phyloP scores from a whole-genome alignment of 352 stramenopile species.

The Pythium graminicola region DNA sequence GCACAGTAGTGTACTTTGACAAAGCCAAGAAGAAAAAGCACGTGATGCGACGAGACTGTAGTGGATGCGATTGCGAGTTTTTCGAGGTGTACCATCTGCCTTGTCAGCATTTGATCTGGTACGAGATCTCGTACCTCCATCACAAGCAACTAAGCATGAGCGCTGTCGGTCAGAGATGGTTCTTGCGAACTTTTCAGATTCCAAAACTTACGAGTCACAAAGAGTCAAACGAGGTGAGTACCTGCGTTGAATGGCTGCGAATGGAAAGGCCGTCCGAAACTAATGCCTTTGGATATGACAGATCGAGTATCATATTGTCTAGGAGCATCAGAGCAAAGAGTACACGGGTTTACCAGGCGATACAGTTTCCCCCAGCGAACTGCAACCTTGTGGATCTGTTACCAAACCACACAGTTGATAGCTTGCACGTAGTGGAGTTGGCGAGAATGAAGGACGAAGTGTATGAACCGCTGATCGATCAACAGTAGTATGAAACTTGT shows the following conservation, averaged over 20 bases:
- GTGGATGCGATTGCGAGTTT: constrained; percentile 59
- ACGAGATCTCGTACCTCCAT: constrained; percentile 56
- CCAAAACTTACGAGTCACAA: constrained; percentile 47
- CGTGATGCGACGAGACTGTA: constrained; percentile 51
- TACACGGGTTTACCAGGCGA: too few relatives aligned
- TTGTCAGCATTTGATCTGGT: constrained; percentile 70
- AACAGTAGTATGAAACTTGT: too few relatives aligned
- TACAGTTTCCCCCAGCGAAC: too few relatives aligned
- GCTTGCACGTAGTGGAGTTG: too few relatives aligned
- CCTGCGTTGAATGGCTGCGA: neutral
- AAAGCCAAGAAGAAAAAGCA: constrained; percentile 54
- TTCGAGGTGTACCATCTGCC: constrained; percentile 57
- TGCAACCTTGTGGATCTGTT: too few relatives aligned
- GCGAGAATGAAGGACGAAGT: too few relatives aligned
- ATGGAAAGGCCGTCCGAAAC: neutral
- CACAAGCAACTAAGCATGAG: constrained; percentile 60
- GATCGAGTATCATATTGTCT: constrained; percentile 60
- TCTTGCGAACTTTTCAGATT: constrained; percentile 60
- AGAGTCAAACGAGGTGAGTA: constrained; percentile 62
- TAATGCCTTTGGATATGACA: neutral
- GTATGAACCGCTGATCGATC: too few relatives aligned
- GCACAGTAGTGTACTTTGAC: constrained; percentile 49
- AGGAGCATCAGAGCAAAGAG: too few relatives aligned
- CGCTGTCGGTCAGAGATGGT: constrained; percentile 51
- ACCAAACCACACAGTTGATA: too few relatives aligned